Conservation (phyloP, 2,329 filamentous ascomycete genomes). For the Colletotrichum paranaense region DNA sequence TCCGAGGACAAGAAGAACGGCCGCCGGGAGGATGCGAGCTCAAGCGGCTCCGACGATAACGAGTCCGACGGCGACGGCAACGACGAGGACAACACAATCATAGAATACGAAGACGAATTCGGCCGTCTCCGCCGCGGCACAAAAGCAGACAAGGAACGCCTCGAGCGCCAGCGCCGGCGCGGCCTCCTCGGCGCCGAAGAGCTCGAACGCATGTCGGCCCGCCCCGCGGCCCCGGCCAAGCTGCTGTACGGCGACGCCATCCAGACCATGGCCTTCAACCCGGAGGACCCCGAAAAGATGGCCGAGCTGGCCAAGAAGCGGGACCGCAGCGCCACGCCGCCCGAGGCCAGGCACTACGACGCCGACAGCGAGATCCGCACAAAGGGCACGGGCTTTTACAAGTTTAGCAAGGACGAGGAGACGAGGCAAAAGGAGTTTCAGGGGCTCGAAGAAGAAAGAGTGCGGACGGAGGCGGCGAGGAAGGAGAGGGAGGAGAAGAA, state of each 20-base stretch:
- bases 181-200: conserved; percentile 67
- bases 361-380: conserved; percentile 84
- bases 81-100: conserved; percentile 66
- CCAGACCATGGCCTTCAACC: conserved; percentile 85
- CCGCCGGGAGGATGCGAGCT: conserved; percentile 72
- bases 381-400: conserved; percentile 92
- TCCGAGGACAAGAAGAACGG: conserved; percentile 53
- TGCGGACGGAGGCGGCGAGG: conserved; percentile 74
- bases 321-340: conserved; percentile 84
- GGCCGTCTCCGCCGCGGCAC: conserved; percentile 84
- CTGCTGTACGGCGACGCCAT: conserved; percentile 89
- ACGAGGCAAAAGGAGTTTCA: conserved; percentile 78
- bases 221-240: conserved; percentile 72
- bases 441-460: conserved; percentile 73
- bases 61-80: conserved; percentile 51
- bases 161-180: conserved; percentile 67
- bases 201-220: conserved; percentile 75
- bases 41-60: conserved; percentile 48
- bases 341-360: conserved; percentile 86
- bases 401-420: conserved; percentile 83
- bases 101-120: conserved; percentile 94
- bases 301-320: conserved; percentile 80
- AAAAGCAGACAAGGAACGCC: conserved; percentile 72
- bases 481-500: conserved; percentile 65
- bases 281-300: conserved; percentile 80